Base-by-base conservation (phyloP, 768 basidiomycete species). In the Boletus barrowsii region DNA sequence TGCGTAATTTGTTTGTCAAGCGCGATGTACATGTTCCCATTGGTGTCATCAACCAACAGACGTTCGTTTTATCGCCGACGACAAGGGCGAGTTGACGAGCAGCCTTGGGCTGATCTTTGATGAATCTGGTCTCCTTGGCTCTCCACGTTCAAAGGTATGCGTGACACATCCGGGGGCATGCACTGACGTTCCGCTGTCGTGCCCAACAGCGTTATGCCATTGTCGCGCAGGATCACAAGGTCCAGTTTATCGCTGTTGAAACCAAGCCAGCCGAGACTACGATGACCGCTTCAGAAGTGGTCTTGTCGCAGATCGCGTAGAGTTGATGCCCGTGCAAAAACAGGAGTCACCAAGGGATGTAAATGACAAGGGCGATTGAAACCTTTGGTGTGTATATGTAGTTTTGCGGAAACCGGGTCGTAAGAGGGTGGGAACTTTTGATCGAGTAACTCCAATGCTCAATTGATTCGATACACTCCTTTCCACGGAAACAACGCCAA, bases 41-140 rank as follows among this genome's bases (percentile, higher is more conserved):
- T 11, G 11, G 26, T 24, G 3, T 26, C n/a, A 37, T 8, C 4
- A 10, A 42, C 47, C 2, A 35, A 24, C 53, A 84, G 83, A 71
- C 0, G 74, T 84, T 37, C 79, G 75, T 40, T 87, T 88, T 70
- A 78, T 86, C 47, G 79, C 84, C 10, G 88, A 89, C 56, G 90
- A 93, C 68, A 77, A 78, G 51, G 88, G 79, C 26, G 69, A 78
- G 4, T 79, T 86, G 61, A 72, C 79, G 11, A 71, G 77, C 20
- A 72, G 74, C 8, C 65, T 84, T 43, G 87, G 87, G 2, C 75
- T 87, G 14, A 57, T 81, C 36, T 84, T 86, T 55, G 84, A 88
- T 57, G 86, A 81, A 1, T 76, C 83, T 10, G 71, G 74, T 4
- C 64, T 83, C 14, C 79, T 93, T 14, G 90, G 89, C 18, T 80